Evolutionary conservation across 2,329 filamentous ascomycete species (phyloP), one percentile per base, ranked within the genome.

Genomic region (Emericellopsis atlantica): DNA sequence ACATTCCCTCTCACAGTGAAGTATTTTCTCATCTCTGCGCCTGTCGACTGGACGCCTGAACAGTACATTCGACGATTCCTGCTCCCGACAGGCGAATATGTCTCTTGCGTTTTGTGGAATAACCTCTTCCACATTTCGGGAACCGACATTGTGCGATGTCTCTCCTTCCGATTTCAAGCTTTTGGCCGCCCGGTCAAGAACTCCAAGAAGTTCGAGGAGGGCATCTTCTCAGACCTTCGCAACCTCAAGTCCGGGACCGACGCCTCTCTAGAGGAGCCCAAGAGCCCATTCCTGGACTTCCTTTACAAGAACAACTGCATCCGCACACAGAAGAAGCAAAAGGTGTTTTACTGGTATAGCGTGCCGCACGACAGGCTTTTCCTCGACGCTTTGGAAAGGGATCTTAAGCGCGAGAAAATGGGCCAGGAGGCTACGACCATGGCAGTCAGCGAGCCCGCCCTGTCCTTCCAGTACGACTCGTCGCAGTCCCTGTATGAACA

Each of bases 221-320:
- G 92, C 52, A 96, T 98, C 65, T 98, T 98, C 66, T 98, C 92
- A 35, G 92, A 98, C 61, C 70, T 98, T 60, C 85, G 92, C 63
- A 98, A 98, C 62, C 76, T 98, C 51, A 98, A 98, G 68, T 94
- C 92, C 21, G 92, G 92, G 49, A 96, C 90, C 53, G 92, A 98
- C 70, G 92, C 92, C 38, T 95, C 92, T 34, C 79, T 98, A 45
- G 92, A 98, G 66, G 92, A 98, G 70, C 92, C 92, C 42, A 98
- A 98, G 74, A 96, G 90, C 66, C 82, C 85, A 2, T 98, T 98
- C 67, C 76, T 98, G 46, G 92, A 98, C 65, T 98, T 96, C 62
- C 74, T 98, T 36, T 98, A 98, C 79, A 98, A 98, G 76, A 98
- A 98, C 76, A 98, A 98, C 72, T 98, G 92, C 74, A 98, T 98